Conservation (phyloP, 306 rosid species). For the Medicago truncatula region MtrunA17r5.0-ANR NC_053049.1:45638501-45639000, state of each 20-base stretch:
- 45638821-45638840: background rate
- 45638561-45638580: no score
- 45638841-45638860: constrained; percentile 4
- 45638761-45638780: background rate
- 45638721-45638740: background rate
- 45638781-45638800: background rate
- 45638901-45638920: background rate
- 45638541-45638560: no score
- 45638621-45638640: no score
- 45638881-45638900: background rate
- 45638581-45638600: no score
- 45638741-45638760: background rate
- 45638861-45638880: background rate
- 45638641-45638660: background rate
- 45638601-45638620: no score
- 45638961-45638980: no score
- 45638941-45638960: no score
- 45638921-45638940: no score
- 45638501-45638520: background rate
- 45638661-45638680: background rate
- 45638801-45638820: constrained; percentile 18
- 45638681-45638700: constrained; percentile 16
- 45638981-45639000: no score
- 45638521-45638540: background rate
- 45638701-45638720: background rate